Evolutionary conservation across 2,329 filamentous ascomycete species (phyloP).

Genomic region (Orbilia brochopaga): DNA sequence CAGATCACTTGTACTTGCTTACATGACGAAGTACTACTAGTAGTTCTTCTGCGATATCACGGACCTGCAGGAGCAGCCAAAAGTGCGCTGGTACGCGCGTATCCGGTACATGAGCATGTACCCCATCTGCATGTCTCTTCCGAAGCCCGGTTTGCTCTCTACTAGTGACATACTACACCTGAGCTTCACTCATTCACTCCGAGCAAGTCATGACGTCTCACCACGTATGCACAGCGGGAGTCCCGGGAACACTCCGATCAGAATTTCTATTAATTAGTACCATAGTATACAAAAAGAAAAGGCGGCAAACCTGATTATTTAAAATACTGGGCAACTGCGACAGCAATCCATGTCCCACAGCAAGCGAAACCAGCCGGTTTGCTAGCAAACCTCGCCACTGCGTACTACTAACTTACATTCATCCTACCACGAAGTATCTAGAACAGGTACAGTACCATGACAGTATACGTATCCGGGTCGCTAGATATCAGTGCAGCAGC

Average conservation of each 20-base stretch:
- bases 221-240: not conserved
- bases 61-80: not conserved
- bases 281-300: not conserved
- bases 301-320: conserved; percentile 34
- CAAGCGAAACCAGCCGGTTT: conserved; percentile 39
- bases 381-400: conserved; percentile 25
- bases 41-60: not conserved
- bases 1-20: not conserved
- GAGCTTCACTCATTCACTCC: not conserved
- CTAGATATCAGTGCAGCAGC: no score
- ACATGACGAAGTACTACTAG: not conserved
- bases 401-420: no score
- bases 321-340: conserved; percentile 6
- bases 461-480: no score
- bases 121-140: not conserved
- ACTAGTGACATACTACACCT: no score
- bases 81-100: conserved; percentile 1
- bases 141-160: not conserved
- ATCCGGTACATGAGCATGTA: not conserved
- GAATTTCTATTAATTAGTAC: no score
- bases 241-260: not conserved
- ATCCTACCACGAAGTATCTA: no score
- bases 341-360: conserved; percentile 41
- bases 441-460: no score
- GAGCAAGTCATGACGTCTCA: not conserved